Evolutionary conservation across 2,329 filamentous ascomycete species (phyloP), one percentile per base, ranked within the genome.

Genomic region (Fusarium zealandicum): DNA sequence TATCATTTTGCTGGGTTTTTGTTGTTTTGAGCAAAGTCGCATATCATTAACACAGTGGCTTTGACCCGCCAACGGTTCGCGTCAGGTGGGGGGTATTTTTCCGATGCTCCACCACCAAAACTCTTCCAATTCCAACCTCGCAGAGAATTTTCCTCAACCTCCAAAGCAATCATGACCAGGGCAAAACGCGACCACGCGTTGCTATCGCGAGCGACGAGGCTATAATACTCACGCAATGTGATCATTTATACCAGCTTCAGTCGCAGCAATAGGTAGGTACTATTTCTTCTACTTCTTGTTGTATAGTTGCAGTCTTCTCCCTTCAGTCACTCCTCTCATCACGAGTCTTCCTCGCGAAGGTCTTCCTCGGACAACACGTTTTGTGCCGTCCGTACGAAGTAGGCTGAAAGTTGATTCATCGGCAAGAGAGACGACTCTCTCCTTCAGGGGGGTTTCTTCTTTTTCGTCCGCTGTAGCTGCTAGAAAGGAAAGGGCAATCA

Each of bases 401-500:
- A 64, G 73, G 73, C 72, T 74, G 72, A 72, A 61, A 57, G 63
- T 44, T 45, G 45, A 57, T 55, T 64, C 40, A 43, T 51, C 45
- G 28, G 44, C 48, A 33, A 27, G 39, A 14, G 10, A 12, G 27
- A 8, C 12, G 52, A 49, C 39, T 47, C 18, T 20, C 32, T 44
- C 42, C 47, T 57, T 33, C 27, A 54, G 43, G 39, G 35, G 56
- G 38, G 17, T 17, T 41, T 44, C 14, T 30, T 39, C 14, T 42
- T 41, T 16, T 30, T 41, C 66, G 48, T 30, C 39, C 66, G 48
- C 57, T 51, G 52, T 50, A 64, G 71, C 71, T 80, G 78, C 79
- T 65, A 81, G 74, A 81, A 65, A 46, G 63, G 70, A 66, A 72
- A 69, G 79, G 78, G 74, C 78, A 78, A 79, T 81, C 79, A 81